These are phyloP conservation scores for Colletotrichum musae DNA, from an alignment of 2,329 filamentous ascomycete genomes.

Conservation along the genomic window DNA sequence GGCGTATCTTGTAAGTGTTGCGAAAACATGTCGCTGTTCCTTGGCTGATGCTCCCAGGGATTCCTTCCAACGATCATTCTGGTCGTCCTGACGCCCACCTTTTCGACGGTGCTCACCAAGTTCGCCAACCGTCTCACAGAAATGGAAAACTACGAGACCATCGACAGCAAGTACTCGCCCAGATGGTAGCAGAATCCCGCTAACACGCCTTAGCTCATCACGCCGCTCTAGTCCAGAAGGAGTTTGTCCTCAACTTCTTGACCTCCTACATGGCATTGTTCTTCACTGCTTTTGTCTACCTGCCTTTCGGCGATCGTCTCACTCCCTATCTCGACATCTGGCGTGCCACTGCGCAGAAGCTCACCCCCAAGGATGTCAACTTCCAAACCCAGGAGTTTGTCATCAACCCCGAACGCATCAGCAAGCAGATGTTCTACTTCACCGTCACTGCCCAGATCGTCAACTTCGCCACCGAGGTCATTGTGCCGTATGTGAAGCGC, in stretches of 20 bases:
- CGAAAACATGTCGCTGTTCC: constrained; percentile 32
- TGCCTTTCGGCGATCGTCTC: constrained; percentile 88
- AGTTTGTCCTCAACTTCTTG: constrained; percentile 97
- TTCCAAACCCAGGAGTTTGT: constrained; percentile 77
- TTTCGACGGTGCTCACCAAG: constrained; percentile 81
- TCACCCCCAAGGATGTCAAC: constrained; percentile 82
- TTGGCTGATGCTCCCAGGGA: constrained; percentile 62
- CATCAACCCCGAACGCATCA: constrained; percentile 86
- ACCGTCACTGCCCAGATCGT: constrained; percentile 95
- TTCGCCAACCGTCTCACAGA: constrained; percentile 85
- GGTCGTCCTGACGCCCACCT: constrained; percentile 83
- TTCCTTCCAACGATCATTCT: constrained; percentile 92
- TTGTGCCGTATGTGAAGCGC: constrained; percentile 89
- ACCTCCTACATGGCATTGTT: constrained; percentile 95
- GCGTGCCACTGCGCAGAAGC: constrained; percentile 78
- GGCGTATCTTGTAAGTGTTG: constrained; percentile 77
- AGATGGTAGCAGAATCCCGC: background rate
- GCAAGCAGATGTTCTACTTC: constrained; percentile 95
- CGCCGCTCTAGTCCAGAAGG: constrained; percentile 88
- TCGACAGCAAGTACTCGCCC: constrained; percentile 68
- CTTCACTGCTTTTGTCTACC: constrained; percentile 93
- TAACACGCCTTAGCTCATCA: constrained; percentile 73
- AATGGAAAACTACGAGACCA: constrained; percentile 93
- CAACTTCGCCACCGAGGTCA: constrained; percentile 85
- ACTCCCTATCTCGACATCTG: constrained; percentile 91